Percentiles rank a stretch among this genome's conserved stretches.
Evolutionary conservation across 2,329 filamentous ascomycete species (phyloP).

Genomic region (Fusarium sp.): DNA sequence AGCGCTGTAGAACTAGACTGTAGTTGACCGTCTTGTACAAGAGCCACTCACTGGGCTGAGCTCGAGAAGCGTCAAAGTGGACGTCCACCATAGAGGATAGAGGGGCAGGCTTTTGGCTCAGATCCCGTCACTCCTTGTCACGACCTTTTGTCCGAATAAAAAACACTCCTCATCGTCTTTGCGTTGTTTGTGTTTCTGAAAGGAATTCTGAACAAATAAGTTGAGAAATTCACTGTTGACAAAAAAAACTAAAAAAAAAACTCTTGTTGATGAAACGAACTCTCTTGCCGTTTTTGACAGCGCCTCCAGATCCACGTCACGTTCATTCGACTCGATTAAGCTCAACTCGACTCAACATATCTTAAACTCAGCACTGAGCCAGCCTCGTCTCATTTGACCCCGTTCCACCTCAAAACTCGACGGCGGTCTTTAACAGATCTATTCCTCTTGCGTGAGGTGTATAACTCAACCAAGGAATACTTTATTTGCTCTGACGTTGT

Average conservation of each 20-base stretch:
- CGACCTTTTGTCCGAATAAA: constrained; percentile 33
- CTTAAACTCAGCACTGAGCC: constrained; percentile 9
- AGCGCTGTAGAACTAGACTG: not conserved
- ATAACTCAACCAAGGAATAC: not conserved
- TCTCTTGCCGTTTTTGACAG: constrained; percentile 25
- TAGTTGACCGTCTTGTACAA: constrained; percentile 38
- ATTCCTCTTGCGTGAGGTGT: not conserved
- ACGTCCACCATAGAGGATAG: constrained; percentile 37
- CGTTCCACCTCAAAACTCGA: constrained; percentile 15
- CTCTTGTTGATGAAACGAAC: constrained; percentile 4
- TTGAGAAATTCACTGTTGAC: not conserved
- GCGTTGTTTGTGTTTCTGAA: constrained; percentile 10
- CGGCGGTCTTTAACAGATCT: constrained; percentile 14
- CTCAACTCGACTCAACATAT: constrained; percentile 12
- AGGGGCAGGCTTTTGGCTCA: constrained; percentile 38
- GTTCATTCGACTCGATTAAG: constrained; percentile 16
- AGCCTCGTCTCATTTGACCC: constrained; percentile 34
- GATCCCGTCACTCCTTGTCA: constrained; percentile 29
- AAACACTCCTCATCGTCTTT: constrained; percentile 6
- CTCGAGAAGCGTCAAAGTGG: constrained; percentile 31
- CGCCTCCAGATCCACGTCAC: constrained; percentile 39
- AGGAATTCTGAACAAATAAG: not conserved
- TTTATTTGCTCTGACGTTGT: constrained; percentile 5
- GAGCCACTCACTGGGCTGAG: constrained; percentile 30
- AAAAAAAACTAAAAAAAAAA: not conserved